A percentile compares a stretch with the other conserved stretches of the same genome.
phyloP scores from a whole-genome alignment of 805 yeast genomes.

The Candida sanyiensis region DNA sequence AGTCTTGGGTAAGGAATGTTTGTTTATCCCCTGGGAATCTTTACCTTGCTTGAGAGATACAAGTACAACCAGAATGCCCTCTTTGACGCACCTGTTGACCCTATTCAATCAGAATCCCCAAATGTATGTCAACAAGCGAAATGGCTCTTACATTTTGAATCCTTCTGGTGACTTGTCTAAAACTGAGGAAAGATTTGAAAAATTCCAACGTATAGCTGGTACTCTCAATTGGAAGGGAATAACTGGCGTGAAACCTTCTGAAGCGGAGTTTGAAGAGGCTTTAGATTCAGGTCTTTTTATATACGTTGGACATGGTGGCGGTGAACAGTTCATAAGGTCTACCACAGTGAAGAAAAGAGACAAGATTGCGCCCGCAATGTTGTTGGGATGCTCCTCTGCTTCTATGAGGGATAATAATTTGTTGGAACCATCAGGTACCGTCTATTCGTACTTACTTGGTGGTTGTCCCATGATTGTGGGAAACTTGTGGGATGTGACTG shows the following conservation, averaged over 20 bases:
- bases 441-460: conserved; percentile 67
- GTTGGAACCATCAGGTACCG: conserved; percentile 71
- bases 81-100: conserved; percentile 41
- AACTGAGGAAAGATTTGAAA: conserved; percentile 56
- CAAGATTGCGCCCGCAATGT: conserved; percentile 51
- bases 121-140: conserved; percentile 21
- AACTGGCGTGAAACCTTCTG: conserved; percentile 52
- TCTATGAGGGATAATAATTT: conserved; percentile 49
- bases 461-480: conserved; percentile 82
- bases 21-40: conserved; percentile 89
- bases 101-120: conserved; percentile 25
- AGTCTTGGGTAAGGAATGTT: conserved; percentile 60
- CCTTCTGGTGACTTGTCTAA: conserved; percentile 73
- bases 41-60: conserved; percentile 45
- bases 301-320: conserved; percentile 95
- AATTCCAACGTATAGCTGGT: conserved; percentile 31
- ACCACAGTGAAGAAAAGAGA: conserved; percentile 42
- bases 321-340: conserved; percentile 72
- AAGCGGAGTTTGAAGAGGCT: conserved; percentile 40
- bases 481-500: conserved; percentile 95
- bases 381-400: conserved; percentile 92
- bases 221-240: conserved; percentile 46
- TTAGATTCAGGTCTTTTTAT: conserved; percentile 51
- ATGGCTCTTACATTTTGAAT: conserved; percentile 64
- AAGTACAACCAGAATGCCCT: conserved; percentile 75